A percentile compares a stretch with the other conserved stretches of the same genome.
Conservation (phyloP, 257 asterid species). For the Solanum piurae region DNA sequence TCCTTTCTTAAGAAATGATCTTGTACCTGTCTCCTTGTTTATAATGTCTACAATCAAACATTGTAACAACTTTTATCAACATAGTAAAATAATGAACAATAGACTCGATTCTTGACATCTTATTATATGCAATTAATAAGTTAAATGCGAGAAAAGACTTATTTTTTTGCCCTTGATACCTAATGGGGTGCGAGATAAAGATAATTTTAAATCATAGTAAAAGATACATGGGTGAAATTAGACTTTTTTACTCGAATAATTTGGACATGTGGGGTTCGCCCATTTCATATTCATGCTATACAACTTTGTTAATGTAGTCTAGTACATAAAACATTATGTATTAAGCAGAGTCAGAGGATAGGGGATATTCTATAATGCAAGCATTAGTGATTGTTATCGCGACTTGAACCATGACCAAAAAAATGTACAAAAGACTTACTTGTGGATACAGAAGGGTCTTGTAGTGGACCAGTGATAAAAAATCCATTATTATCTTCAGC, state of each 20-base stretch:
- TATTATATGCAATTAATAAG: neutral
- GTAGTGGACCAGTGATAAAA: constrained; percentile 55
- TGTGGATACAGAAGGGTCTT: constrained; percentile 22
- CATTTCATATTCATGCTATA: neutral
- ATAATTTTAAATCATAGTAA: no score
- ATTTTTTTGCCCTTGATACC: no score
- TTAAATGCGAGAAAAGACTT: neutral
- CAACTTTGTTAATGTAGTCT: no score
- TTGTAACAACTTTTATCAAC: neutral
- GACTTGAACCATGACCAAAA: neutral
- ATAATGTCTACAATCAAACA: constrained; percentile 26
- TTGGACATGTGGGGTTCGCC: neutral
- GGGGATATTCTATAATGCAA: neutral
- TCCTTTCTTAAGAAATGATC: constrained; percentile 38
- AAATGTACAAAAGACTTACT: neutral
- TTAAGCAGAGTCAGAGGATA: no score
- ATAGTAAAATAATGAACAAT: neutral
- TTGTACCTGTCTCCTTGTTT: constrained; percentile 65
- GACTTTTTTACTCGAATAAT: neutral
- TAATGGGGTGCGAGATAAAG: accelerated
- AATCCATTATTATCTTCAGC: constrained; percentile 70
- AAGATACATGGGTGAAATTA: no score
- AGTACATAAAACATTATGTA: accelerated
- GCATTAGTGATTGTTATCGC: accelerated
- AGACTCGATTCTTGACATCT: neutral